These are phyloP conservation scores for Calocybe gangraenosa DNA, from an alignment of 768 basidiomycete species.

Conservation along the genomic window DNA sequence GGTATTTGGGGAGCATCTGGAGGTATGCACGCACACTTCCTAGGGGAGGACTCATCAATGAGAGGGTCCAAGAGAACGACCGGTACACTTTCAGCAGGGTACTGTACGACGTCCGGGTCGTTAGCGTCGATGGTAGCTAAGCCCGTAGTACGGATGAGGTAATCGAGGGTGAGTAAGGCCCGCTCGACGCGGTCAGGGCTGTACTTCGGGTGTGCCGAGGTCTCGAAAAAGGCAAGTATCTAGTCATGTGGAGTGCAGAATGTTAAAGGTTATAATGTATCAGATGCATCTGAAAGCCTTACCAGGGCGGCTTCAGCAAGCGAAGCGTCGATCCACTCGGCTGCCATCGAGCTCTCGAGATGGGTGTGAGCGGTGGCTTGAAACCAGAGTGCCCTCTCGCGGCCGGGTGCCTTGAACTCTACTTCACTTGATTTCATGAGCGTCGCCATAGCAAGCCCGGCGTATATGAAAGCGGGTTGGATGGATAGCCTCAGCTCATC, in stretches of 20 bases:
- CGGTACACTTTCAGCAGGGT: constrained; percentile 49
- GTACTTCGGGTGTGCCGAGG: constrained; percentile 67
- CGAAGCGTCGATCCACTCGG: constrained; percentile 53
- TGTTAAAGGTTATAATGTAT: background rate
- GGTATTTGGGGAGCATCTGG: constrained; percentile 28
- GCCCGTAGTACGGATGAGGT: constrained; percentile 51
- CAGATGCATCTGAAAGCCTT: constrained; percentile 1
- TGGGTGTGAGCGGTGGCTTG: constrained; percentile 52
- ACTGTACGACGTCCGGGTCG: constrained; percentile 50
- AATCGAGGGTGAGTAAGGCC: constrained; percentile 58
- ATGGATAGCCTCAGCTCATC: constrained; percentile 50
- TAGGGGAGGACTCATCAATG: constrained; percentile 22
- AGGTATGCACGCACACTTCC: constrained; percentile 46
- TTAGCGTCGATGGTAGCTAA: constrained; percentile 54
- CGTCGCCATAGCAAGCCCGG: constrained; percentile 65
- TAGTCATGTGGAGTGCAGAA: constrained; percentile 24
- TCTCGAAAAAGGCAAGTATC: constrained; percentile 78
- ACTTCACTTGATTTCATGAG: constrained; percentile 71
- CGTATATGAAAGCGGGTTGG: constrained; percentile 68
- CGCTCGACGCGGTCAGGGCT: constrained; percentile 47
- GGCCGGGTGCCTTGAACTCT: constrained; percentile 50
- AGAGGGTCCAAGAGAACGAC: constrained; percentile 32
- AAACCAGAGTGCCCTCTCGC: constrained; percentile 53
- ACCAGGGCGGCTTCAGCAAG: constrained; percentile 75
- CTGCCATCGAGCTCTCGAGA: constrained; percentile 46